Evolutionary conservation across 2,329 filamentous ascomycete species (phyloP), one percentile per base, ranked within the genome.

Genomic region (Aureobasidium sp.): DNA sequence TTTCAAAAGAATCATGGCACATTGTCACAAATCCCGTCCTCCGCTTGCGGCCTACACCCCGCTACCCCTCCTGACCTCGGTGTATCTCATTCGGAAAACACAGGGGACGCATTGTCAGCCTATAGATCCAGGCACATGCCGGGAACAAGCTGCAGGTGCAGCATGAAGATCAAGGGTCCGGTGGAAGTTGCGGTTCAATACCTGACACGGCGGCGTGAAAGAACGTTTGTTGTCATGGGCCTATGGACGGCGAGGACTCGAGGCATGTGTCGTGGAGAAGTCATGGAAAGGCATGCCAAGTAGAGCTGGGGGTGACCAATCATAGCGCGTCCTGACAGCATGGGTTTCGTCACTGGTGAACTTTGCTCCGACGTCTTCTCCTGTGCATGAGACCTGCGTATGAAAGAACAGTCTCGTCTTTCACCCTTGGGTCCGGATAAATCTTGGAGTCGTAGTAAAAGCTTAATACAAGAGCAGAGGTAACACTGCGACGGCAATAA

Each of bases 81-180:
- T 41, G 42, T 51, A 42, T 45, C 42, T 49, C 39, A 2, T 47
- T 29, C n/a, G 20, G 31, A 37, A 39, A 62, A n/a, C 8, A 45
- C 29, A 41, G 27, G 49, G 11, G 60, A 57, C 15, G 34, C 51
- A 42, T 34, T 55, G 49, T 27, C 27, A 58, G 57, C 64, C 64
- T 65, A 65, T 65, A 44, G 45, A 55, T 61, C 37, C 36, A 34
- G 36, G n/a, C 63, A 63, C 61, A 64, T 63, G 63, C 55, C 47
- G 42, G 39, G 36, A 29, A 47, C 20, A 22, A 37, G 57, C 45
- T 61, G 57, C 39, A 61, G 47, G 11, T 44, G 56, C 36, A 37
- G 56, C 9, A 1, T 31, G 56, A 49, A 49, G 56, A 59, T 59
- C 56, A 49, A 59, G 56, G 56, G 56, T 48, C 56, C 44, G 36